Percentiles rank a stretch among this genome's conserved stretches.
Evolutionary conservation across 768 basidiomycete genomes (phyloP).

Genomic region (Daedalea quercina): DNA sequence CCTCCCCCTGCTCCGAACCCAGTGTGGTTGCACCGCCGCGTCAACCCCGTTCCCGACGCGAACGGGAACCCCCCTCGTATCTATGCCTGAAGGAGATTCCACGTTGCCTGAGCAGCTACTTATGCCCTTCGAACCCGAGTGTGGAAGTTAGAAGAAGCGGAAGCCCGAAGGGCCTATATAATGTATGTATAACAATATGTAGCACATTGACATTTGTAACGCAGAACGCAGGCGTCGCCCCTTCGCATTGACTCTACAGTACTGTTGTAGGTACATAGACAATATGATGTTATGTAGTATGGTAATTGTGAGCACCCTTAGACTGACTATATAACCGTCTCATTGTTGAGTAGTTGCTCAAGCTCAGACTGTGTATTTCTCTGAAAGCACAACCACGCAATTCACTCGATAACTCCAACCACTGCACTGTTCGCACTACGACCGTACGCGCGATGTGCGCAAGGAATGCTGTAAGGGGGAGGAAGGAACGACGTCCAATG

Average conservation of each 20-base stretch:
- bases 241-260: background rate
- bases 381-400: too few relatives aligned
- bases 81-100: background rate
- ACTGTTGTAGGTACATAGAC: background rate
- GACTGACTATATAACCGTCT: too few relatives aligned
- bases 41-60: constrained; percentile 1
- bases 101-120: too few relatives aligned
- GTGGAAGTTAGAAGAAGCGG: background rate
- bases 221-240: background rate
- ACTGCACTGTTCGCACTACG: too few relatives aligned
- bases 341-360: too few relatives aligned
- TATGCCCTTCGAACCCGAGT: background rate
- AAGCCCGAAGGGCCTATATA: background rate
- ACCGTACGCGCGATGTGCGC: too few relatives aligned
- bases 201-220: background rate
- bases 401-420: too few relatives aligned
- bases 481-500: too few relatives aligned
- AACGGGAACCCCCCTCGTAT: constrained; percentile 1
- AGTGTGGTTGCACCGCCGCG: constrained; percentile 17
- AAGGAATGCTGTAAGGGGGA: too few relatives aligned
- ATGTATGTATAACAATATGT: background rate
- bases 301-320: too few relatives aligned
- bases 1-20: constrained; percentile 13
- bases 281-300: too few relatives aligned
- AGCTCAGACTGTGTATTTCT: too few relatives aligned